Evolutionary conservation across 768 basidiomycete species (phyloP), one percentile per base, ranked within the genome.

Genomic region (Neoboletus brunneissimus): DNA sequence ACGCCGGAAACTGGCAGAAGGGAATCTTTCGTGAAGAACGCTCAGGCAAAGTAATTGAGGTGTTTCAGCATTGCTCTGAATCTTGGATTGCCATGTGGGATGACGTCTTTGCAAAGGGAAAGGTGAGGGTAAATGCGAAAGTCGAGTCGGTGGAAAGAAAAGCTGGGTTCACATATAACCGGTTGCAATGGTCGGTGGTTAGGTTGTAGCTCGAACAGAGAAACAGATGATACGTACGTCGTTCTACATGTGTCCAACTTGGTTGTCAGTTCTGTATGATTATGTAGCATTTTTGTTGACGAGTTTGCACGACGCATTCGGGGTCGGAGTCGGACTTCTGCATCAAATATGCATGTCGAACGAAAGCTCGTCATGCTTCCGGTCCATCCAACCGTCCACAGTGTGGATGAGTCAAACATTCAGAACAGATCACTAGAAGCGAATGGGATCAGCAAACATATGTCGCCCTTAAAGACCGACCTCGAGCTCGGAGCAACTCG

Each of bases 51-150:
- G n/a, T 18, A 15, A 1, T 54, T 10, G 51, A 59, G 1, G 46
- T 53, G 29, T 77, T 74, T 51, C 64, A 66, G 38, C 75, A 78
- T 40, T 31, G 20, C 3, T 66, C 73, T 4, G 67, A 72, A 47
- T 71, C 66, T 50, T 78, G 76, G 76, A 56, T 15, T 27, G 69
- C 59, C 27, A 29, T 77, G 45, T 78, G 77, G 77, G 67, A 78
- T 41, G 73, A 71, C 1, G 63, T 75, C 0, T 77, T 78, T 22
- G 40, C 22, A 9, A 51, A 64, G 35, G 64, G 61, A 12, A 37
- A 37, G 1, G 65, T 67, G 4, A 55, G 6, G 42, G 64, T 48
- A 8, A 45, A 55, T 1, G 31, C 18, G 20, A 55, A 25, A 13
- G 1, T 65, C 1, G 45, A 55, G 1, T 1, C 2, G 29, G 23